Base-by-base conservation (phyloP, 2,329 filamentous ascomycete species). In the Colletotrichum echinochloae region DNA sequence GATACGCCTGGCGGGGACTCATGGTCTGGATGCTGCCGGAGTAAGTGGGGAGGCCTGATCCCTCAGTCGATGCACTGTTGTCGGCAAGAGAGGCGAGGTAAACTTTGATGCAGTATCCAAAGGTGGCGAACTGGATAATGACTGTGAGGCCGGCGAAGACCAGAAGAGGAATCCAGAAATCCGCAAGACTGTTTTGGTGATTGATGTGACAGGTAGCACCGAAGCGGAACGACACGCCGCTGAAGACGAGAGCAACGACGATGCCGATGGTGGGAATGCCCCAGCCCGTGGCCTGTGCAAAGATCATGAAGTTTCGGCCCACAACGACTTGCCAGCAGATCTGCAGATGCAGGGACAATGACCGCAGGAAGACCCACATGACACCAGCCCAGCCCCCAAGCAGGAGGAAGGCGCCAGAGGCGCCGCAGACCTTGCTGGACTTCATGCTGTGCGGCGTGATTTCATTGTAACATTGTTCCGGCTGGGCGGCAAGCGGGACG, bases 301-400 rank as follows among this genome's bases (percentile, higher is more conserved):
- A 88, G 85, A 94, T 94, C 90, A 98, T 98, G 81, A 98, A 98
- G 76, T 88, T 92, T 54, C 90, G 89, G 48, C 96, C 96, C 5
- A 97, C 93, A 9, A 95, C 90, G 41, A 97, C 87, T 80, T 98
- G 94, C 96, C 96, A 99, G 84, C 95, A 98, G 74, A 99, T 98
- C 81, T 98, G 96, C 33, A 99, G 89, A 81, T 99, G 96, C 76
- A 99, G 91, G 5, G 94, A 97, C 41, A 98, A 83, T 0, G 95
- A 93, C 73, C 96, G 90, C 71, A 98, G 87, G 79, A 98, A 97
- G 73, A 95, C 90, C 95, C 96, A 99, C 80, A 97, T 90, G 39
- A 94, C 89, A 55, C 91, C 93, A 37, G 90, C 88, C 87, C 95
- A 93, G 52, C 95, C 96, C 63, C 96, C 96, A 37, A 95, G 88